Evolutionary conservation across 2,329 filamentous ascomycete species (phyloP).

Genomic region (Venturia nashicola): DNA sequence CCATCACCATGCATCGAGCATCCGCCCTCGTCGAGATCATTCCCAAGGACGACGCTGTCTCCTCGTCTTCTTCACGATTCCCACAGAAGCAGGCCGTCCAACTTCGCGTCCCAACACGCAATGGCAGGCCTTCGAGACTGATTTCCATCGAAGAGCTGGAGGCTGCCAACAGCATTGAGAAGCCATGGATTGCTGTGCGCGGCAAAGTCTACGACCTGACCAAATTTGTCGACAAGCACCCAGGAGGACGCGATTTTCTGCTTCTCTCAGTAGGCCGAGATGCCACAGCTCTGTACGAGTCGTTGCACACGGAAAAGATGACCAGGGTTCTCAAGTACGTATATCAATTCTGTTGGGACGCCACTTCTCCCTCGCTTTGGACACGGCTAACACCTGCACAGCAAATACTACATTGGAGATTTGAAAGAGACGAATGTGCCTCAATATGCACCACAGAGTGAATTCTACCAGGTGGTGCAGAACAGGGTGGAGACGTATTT

Average conservation of each 20-base stretch:
- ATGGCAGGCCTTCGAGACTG: not conserved
- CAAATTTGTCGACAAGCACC: conserved; percentile 7
- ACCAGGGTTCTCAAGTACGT: conserved; percentile 7
- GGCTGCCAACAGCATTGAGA: conserved; percentile 5
- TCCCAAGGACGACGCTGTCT: not conserved
- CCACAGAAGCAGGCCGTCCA: not conserved
- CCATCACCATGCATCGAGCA: not conserved
- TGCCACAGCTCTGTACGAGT: conserved; percentile 7
- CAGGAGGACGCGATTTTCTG: conserved; percentile 5
- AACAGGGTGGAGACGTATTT: conserved; percentile 5
- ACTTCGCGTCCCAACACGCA: not conserved
- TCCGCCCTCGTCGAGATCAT: conserved; percentile 2
- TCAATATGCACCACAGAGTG: conserved; percentile 2
- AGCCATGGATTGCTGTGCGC: conserved; percentile 8
- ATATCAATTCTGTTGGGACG: not conserved
- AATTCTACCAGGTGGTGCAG: conserved; percentile 4
- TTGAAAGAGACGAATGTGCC: conserved; percentile 8
- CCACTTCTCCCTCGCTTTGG: not conserved
- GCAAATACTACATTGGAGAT: conserved; percentile 8
- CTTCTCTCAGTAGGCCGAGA: conserved; percentile 4
- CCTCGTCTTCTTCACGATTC: not conserved
- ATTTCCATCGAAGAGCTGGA: conserved; percentile 9
- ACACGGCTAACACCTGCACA: not conserved
- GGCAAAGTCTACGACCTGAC: conserved; percentile 9
- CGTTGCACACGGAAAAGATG: conserved; percentile 6